Percentiles rank a stretch among this genome's conserved stretches.
These are phyloP conservation scores for Phaeomoniella chlamydospora DNA, from an alignment of 2,329 filamentous ascomycete genomes.

Conservation along the genomic window DNA sequence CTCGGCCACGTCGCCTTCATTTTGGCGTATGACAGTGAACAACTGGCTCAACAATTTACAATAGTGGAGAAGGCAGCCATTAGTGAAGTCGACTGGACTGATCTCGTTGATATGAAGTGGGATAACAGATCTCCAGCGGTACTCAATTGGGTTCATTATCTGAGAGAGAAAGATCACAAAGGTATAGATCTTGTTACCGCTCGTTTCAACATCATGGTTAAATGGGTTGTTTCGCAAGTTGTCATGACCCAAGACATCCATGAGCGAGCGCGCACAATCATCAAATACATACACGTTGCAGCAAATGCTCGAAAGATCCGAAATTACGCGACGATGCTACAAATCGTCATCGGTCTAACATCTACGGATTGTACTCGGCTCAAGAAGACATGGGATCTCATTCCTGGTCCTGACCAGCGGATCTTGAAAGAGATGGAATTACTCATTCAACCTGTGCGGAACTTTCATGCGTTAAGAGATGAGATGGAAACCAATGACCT, in stretches of 20 bases:
- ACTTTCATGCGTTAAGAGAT: conserved; percentile 46
- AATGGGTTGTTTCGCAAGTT: conserved; percentile 50
- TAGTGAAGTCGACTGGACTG: conserved; percentile 53
- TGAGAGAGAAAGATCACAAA: conserved; percentile 36
- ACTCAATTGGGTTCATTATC: conserved; percentile 47
- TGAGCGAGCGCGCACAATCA: conserved; percentile 45
- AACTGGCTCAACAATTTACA: conserved; percentile 49
- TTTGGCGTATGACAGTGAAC: conserved; percentile 45
- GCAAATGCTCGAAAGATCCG: conserved; percentile 41
- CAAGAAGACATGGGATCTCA: conserved; percentile 42
- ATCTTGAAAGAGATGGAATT: conserved; percentile 44
- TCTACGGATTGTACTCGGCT: conserved; percentile 44
- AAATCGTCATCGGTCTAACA: conserved; percentile 47
- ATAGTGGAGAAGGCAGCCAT: conserved; percentile 51
- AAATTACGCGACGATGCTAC: conserved; percentile 54
- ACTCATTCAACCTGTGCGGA: conserved; percentile 46
- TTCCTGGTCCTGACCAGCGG: conserved; percentile 38
- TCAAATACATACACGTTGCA: conserved; percentile 51
- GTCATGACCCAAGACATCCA: conserved; percentile 42
- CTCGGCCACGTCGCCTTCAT: conserved; percentile 44
- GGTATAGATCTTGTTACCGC: conserved; percentile 52
- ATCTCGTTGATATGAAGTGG: conserved; percentile 50
- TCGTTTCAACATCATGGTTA: conserved; percentile 52
- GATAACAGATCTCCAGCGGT: conserved; percentile 37
- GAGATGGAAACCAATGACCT: conserved; percentile 48